phyloP scores from a whole-genome alignment of 371 early-diverging fungal species.

The Apophysomyces elegans region DNA sequence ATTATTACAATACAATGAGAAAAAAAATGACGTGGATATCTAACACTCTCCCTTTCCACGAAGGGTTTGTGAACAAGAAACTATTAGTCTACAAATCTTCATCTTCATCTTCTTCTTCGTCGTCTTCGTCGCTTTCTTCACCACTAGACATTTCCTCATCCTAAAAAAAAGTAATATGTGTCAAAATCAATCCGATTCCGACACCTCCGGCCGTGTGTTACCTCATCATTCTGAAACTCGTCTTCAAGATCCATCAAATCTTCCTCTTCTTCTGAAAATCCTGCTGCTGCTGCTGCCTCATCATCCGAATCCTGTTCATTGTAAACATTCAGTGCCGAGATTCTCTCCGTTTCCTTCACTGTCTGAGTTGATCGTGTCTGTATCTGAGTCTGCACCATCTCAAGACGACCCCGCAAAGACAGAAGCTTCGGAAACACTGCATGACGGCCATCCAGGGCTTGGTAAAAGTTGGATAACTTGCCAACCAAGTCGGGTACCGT shows the following conservation, averaged over 20 bases:
- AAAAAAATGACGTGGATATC: slow-evolving; percentile 7
- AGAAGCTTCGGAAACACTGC: slow-evolving; percentile 65
- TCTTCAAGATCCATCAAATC: slow-evolving; percentile 29
- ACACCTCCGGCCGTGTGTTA: neutral
- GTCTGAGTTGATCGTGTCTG: slow-evolving; percentile 55
- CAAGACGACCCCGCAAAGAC: slow-evolving; percentile 76
- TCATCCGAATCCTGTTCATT: slow-evolving; percentile 65
- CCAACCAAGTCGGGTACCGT: slow-evolving; percentile 69
- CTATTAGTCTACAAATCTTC: slow-evolving; percentile 14
- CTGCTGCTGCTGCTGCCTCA: slow-evolving; percentile 38
- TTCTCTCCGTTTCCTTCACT: slow-evolving; percentile 37
- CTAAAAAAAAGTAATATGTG: slow-evolving; percentile 20
- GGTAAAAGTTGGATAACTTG: slow-evolving; percentile 72
- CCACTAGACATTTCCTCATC: slow-evolving; percentile 35
- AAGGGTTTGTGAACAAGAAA: slow-evolving; percentile 4
- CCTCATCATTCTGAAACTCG: slow-evolving; percentile 23
- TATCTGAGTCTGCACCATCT: slow-evolving; percentile 76
- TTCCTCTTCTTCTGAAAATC: slow-evolving; percentile 22
- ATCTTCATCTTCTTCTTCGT: slow-evolving; percentile 13
- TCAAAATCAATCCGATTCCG: slow-evolving; percentile 5
- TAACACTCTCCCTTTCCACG: neutral
- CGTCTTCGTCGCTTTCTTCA: slow-evolving; percentile 19
- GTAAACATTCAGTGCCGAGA: slow-evolving; percentile 41
- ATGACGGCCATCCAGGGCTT: slow-evolving; percentile 69
- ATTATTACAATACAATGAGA: slow-evolving; percentile 15